Evolutionary conservation across 257 asterid species (phyloP), one percentile per base, ranked within the genome.

Genomic region (Paulownia fortunei): DNA sequence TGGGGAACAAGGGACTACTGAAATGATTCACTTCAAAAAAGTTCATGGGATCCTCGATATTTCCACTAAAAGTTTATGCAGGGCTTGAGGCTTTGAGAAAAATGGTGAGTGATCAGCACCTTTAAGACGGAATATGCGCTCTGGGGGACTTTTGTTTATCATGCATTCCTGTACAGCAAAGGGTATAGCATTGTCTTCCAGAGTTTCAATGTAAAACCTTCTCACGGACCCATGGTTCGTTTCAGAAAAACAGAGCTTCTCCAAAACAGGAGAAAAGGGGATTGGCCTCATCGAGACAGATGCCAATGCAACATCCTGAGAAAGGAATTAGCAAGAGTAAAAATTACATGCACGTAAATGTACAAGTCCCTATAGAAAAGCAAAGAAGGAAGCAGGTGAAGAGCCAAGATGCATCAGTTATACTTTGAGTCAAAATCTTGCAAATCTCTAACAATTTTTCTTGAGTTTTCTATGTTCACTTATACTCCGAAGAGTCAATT

Each of bases 51-150:
- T 88, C 85, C 76, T 89, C 19, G 98, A 89, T 76, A 96, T 91
- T 73, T 96, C 98, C 18, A 90, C 92, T 63, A 96, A 82, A 59
- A 83, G 73, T 83, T 86, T 96, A 81, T 96, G 98, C 64, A 96
- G 80, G 30, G 96, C 98, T 86, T 92, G 99, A 73, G 99, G 99
- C 84, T 92, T 96, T 1, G 99, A 96, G 89, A 96, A 96, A 82
- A 93, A 96, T 0, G 99, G 99, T 0, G 99, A 90, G 82, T 96
- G 99, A 74, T 96, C 99, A 4, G 97, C 94, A 30, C 97, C 99
- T 89, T 85, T 96, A 6, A 96, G 88, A 49, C 81, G 83, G 82
- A 93, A 90, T 73, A 89, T 95, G 13, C 61, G 88, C 86, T 93
- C 97, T 0, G 98, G 97, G 4, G 94, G 95, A 69, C 79, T 86